phyloP scores from a whole-genome alignment of 371 early-diverging fungal species.

The Mortierella sp. region DNA sequence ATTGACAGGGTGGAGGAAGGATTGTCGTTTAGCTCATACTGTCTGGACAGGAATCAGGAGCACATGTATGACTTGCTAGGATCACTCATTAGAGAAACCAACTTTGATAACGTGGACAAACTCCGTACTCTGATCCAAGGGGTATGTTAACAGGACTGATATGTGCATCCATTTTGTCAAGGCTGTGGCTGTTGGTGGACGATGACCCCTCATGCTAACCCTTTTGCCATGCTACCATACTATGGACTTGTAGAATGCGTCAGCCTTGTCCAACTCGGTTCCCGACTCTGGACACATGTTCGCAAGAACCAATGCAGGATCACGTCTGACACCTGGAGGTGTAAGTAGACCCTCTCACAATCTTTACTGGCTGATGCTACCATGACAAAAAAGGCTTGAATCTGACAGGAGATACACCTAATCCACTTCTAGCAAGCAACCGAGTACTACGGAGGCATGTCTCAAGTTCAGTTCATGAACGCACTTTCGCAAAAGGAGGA shows the following conservation, averaged over 20 bases:
- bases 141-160: constrained; percentile 54
- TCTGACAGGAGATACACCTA: too few species aligned
- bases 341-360: too few species aligned
- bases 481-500: constrained; percentile 70
- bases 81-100: constrained; percentile 77
- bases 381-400: too few species aligned
- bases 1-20: constrained; percentile 69
- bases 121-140: constrained; percentile 79
- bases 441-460: constrained; percentile 80
- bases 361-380: too few species aligned
- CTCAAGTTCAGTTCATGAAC: constrained; percentile 85
- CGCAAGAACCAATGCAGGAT: constrained; percentile 80
- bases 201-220: background rate
- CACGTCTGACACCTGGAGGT: constrained; percentile 71
- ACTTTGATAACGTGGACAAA: constrained; percentile 79
- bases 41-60: constrained; percentile 80
- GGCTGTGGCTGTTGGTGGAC: too few species aligned
- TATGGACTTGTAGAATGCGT: constrained; percentile 61
- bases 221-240: background rate
- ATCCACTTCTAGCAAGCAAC: constrained; percentile 32
- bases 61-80: constrained; percentile 78
- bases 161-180: background rate
- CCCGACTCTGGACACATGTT: constrained; percentile 87
- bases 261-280: constrained; percentile 81
- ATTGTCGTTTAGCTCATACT: constrained; percentile 68